Evolutionary conservation across 2,329 filamentous ascomycete genomes (phyloP).

Genomic region (Alternaria brassicae): DNA sequence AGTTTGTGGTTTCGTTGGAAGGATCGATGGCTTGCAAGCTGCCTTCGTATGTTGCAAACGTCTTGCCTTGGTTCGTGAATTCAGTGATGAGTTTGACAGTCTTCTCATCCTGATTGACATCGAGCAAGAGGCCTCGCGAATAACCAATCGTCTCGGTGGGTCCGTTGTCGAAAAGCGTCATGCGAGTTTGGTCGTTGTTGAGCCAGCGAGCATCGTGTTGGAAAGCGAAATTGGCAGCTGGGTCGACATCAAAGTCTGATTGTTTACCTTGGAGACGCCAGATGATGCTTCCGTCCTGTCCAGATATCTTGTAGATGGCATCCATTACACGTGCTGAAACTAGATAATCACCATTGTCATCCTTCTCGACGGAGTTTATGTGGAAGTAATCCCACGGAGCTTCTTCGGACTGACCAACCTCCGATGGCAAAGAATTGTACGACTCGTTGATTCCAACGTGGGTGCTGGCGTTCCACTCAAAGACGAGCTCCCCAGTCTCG

Average conservation of each 20-base stretch:
- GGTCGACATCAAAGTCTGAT: constrained; percentile 24
- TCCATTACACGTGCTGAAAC: constrained; percentile 30
- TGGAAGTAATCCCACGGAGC: constrained; percentile 52
- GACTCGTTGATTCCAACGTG: constrained; percentile 42
- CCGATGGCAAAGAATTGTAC: constrained; percentile 27
- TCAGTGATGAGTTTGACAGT: constrained; percentile 54
- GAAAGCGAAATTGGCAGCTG: constrained; percentile 21
- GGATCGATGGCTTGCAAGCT: constrained; percentile 49
- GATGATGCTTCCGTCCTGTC: constrained; percentile 30
- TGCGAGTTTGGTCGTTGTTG: constrained; percentile 22
- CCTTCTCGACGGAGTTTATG: constrained; percentile 45
- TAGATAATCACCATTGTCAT: constrained; percentile 31
- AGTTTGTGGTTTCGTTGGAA: constrained; percentile 48
- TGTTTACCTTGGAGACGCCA: constrained; percentile 37
- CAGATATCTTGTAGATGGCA: constrained; percentile 27
- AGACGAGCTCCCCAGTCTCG: constrained; percentile 50
- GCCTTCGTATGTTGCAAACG: constrained; percentile 50
- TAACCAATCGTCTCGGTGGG: constrained; percentile 23
- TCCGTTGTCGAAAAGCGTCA: constrained; percentile 53
- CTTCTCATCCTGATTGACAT: constrained; percentile 50
- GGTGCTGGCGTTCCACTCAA: constrained; percentile 51
- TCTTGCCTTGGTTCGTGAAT: constrained; percentile 51
- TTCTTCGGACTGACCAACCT: constrained; percentile 36
- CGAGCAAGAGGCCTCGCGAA: constrained; percentile 49
- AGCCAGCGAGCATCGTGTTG: constrained; percentile 34